These are phyloP conservation scores for Aspergillus indologenus DNA, from an alignment of 495 filamentous ascomycete genomes.

Conservation along the genomic window DNA sequence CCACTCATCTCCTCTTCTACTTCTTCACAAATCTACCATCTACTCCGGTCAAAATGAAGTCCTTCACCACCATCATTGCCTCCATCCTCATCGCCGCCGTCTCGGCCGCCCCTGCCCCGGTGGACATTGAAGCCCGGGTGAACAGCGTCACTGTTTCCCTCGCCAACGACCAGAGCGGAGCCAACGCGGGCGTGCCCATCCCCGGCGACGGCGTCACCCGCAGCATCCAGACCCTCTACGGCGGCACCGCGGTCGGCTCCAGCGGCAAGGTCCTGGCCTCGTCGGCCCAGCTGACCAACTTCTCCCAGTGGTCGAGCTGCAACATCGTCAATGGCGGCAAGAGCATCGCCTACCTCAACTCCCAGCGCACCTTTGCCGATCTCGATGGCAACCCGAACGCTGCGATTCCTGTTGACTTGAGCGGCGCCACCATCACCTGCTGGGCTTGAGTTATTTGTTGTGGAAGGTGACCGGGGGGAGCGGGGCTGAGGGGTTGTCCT, in stretches of 20 bases:
- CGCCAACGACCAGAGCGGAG: conserved; percentile 26
- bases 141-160: conserved; percentile 19
- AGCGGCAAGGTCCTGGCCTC: conserved; percentile 19
- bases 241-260: conserved; percentile 18
- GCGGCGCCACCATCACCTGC: conserved; percentile 18
- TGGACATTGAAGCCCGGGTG: conserved; percentile 14
- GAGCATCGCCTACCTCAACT: conserved; percentile 17
- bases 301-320: conserved; percentile 20
- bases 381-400: conserved; percentile 23
- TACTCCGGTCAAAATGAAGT: conserved; percentile 23
- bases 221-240: conserved; percentile 20
- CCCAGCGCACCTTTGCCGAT: conserved; percentile 19
- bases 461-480: too few species aligned
- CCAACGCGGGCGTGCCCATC: conserved; percentile 19
- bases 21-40: not conserved
- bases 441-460: not conserved
- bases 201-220: conserved; percentile 13
- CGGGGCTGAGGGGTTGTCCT: too few species aligned
- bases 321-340: conserved; percentile 16
- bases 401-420: conserved; percentile 20
- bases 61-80: conserved; percentile 9
- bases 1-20: not conserved
- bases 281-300: conserved; percentile 21
- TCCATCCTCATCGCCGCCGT: conserved; percentile 18
- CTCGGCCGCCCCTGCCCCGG: conserved; percentile 11